Base-by-base conservation (phyloP, 371 early-diverging fungal genomes). In the Blyttiomyces sp. region DNA sequence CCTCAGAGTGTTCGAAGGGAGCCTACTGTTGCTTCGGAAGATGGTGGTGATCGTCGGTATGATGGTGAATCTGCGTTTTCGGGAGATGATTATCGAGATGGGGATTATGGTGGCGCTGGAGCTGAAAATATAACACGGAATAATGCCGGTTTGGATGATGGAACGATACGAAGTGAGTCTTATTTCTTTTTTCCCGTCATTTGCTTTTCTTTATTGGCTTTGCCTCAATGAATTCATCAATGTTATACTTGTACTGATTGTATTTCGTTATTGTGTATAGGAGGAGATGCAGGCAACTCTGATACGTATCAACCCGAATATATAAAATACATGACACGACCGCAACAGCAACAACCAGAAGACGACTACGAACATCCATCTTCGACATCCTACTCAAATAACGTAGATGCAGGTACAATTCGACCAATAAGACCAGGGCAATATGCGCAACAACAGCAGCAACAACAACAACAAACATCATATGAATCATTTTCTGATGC, bases 91-190 rank as follows among this genome's bases (percentile, higher is more conserved):
- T 17, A 13, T 17, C 43, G 43, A 7, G 24, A 33, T 28, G 64
- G 50, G 11, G 44, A 34, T 34, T 23, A 57, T n/a, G 54, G 45
- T 34, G 26, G n/a, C n/a, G n/a, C n/a, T n/a, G n/a, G n/a, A n/a
- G n/a, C 50, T n/a, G 71, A 54, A n/a, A 64, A 51, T 3, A 58
- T 65, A 52, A 49, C 51, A 31, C 30, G 34, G 4, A 45, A 51
- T 34, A 17, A 16, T 24, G 28, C 30, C 7, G 43, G 28, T 27
- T 16, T 13, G 13, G 63, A 26, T 31, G 49, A 31, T 44, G 19
- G 9, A 17, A 31, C 48, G 34, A 49, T 6, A 21, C 30, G 11
- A 27, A 17, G 23, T 28, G 21, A 26, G 7, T 49, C 33, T 7
- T 28, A 27, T 21, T 48, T 24, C 21, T 48, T 24, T 13, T 36